Conservation (phyloP, 2,329 filamentous ascomycete genomes). For the Aspergillus pseudotamarii region DNA sequence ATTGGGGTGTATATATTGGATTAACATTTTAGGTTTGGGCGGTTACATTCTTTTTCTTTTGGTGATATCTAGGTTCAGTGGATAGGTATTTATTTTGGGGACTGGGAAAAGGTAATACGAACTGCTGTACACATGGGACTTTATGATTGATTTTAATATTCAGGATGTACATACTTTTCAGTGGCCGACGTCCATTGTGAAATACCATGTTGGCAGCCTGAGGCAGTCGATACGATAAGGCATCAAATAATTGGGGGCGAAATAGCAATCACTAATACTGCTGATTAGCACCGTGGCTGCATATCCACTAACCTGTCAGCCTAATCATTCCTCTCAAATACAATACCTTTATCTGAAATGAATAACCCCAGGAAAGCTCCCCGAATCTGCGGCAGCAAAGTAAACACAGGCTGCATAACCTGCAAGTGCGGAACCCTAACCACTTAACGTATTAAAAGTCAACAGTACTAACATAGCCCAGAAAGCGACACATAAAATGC, state of each 20-base stretch:
- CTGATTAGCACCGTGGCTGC: too few relatives aligned
- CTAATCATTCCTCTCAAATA: neutral
- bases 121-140: too few relatives aligned
- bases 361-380: neutral
- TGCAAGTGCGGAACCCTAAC: neutral
- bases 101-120: neutral
- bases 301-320: neutral
- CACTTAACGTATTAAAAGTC: too few relatives aligned
- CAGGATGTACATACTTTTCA: neutral
- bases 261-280: too few relatives aligned
- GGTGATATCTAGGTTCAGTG: too few relatives aligned
- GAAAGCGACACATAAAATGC: neutral
- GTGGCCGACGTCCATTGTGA: too few relatives aligned
- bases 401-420: neutral
- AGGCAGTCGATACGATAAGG: neutral
- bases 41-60: neutral
- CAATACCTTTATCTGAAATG: neutral
- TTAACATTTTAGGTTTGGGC: neutral
- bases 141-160: neutral
- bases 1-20: neutral
- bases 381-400: neutral
- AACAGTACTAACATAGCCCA: too few relatives aligned
- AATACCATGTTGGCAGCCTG: neutral
- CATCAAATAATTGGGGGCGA: neutral
- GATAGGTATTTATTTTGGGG: neutral